Evolutionary conservation across 2,329 filamentous ascomycete species (phyloP), one percentile per base, ranked within the genome.

Genomic region (Sordariomycetes sp.): DNA sequence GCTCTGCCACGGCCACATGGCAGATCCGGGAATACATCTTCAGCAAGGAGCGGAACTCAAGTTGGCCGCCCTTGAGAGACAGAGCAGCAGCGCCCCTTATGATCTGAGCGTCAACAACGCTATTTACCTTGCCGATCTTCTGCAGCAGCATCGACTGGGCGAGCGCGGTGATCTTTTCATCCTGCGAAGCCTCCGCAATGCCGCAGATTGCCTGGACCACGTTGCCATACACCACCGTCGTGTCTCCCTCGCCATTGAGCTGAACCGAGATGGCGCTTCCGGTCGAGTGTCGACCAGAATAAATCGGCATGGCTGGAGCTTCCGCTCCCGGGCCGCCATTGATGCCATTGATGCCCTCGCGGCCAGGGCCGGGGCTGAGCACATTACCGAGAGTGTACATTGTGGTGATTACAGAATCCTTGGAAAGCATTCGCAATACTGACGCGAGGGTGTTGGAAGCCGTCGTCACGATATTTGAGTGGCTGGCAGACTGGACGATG

Each of bases 301-400:
- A 85, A 1, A 83, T 72, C 11, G 74, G 69, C 0, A 72, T 66
- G 24, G 72, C 58, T 16, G 53, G 8, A 28, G 12, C 25, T n/a
- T 59, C 57, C 8, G 28, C 32, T 28, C 40, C 40, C 12, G 55
- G 11, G 37, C 55, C 57, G 0, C 65, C 70, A 7, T 72, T 66
- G 57, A 73, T 72, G 4, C 79, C 79, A 63, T 86, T 83, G 35
- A 76, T 75, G 58, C 79, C 74, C 52, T 72, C 76, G 50, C 76
- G 73, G 59, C 81, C 82, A 16, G 79, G 78, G 53, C 82, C 84
- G 5, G 90, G 86, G 64, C 91, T 97, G 16, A 99, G 78, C 3
- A 96, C 88, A 68, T 99, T 99, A 22, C 94, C 94, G n/a, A 99
- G 79, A 0, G 91, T 94, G 72, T 99, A 99, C 11, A 99, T 77